A percentile compares a stretch with the other conserved stretches of the same genome.
phyloP scores from a whole-genome alignment of 1,139 yeast species.

The Casaregolazyma suthepensis region DNA sequence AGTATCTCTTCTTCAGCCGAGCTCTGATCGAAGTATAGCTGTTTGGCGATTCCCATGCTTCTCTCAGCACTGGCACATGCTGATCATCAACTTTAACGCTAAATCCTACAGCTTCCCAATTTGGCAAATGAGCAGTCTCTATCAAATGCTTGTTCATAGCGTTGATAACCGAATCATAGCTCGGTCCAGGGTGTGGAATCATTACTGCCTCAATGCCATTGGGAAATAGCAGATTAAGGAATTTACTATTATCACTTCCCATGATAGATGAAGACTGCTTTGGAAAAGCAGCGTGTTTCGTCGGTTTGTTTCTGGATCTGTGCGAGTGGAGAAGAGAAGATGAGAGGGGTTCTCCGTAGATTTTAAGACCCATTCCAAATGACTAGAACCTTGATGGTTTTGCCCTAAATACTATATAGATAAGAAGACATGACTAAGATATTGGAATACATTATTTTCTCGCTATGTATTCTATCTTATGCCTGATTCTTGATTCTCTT shows the following conservation, averaged over 20 bases:
- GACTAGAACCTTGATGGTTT: no score
- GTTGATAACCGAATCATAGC: neutral
- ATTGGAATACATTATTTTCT: no score
- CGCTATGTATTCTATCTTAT: no score
- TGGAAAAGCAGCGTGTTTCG: neutral
- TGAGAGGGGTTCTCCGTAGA: no score
- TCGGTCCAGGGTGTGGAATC: neutral
- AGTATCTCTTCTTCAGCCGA: neutral
- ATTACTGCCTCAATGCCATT: neutral
- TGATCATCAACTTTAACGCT: neutral
- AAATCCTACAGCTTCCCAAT: neutral
- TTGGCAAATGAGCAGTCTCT: neutral
- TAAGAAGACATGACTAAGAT: no score
- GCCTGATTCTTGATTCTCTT: no score
- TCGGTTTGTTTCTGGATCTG: no score
- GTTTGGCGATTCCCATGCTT: neutral
- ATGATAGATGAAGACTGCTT: neutral
- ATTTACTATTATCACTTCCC: neutral
- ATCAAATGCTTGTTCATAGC: neutral
- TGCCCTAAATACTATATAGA: no score
- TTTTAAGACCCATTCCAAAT: no score
- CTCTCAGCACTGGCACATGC: neutral
- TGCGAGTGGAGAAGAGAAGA: neutral
- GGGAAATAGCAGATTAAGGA: neutral
- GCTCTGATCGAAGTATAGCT: neutral